Evolutionary conservation across 2,329 filamentous ascomycete species (phyloP).

Genomic region (Aphanocladium album): DNA sequence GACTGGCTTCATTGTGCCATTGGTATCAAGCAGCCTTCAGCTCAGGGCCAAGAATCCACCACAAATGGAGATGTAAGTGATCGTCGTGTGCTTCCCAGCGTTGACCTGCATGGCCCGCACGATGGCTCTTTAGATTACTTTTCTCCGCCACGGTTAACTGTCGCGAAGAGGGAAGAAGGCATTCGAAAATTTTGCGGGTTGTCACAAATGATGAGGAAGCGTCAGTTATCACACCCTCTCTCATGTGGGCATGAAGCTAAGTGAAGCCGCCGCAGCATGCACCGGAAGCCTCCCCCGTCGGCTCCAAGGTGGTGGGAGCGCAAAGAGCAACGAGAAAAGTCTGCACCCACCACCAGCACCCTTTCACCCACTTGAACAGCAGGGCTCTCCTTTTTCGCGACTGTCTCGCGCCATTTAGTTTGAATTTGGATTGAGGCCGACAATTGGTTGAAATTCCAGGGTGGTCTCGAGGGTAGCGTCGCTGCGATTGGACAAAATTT

Average conservation of each 20-base stretch:
- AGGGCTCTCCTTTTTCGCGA: not conserved
- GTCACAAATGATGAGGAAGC: slow-evolving; percentile 10
- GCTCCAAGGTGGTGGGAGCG: not conserved
- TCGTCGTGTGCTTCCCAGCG: slow-evolving; percentile 9
- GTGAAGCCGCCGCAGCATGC: not conserved
- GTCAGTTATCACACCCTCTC: slow-evolving; percentile 8
- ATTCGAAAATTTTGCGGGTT: not conserved
- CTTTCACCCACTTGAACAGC: not conserved
- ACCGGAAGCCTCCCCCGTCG: slow-evolving; percentile 1
- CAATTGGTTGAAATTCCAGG: slow-evolving; percentile 6
- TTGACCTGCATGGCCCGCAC: slow-evolving; percentile 7
- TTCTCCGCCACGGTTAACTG: not conserved
- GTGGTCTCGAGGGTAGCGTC: not conserved
- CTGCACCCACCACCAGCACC: not conserved
- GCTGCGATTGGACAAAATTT: slow-evolving; percentile 4
- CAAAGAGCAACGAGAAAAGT: slow-evolving; percentile 3
- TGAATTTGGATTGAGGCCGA: not conserved
- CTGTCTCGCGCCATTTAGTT: not conserved
- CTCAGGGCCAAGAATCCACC: slow-evolving; percentile 6
- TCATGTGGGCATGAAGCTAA: not conserved
- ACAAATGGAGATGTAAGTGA: slow-evolving; percentile 9
- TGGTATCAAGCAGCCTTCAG: slow-evolving; percentile 5
- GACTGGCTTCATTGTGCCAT: not conserved
- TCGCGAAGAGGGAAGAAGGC: not conserved
- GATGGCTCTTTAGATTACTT: slow-evolving; percentile 7